phyloP scores from a whole-genome alignment of 345 rosid genomes.

The Draba incana region DNA sequence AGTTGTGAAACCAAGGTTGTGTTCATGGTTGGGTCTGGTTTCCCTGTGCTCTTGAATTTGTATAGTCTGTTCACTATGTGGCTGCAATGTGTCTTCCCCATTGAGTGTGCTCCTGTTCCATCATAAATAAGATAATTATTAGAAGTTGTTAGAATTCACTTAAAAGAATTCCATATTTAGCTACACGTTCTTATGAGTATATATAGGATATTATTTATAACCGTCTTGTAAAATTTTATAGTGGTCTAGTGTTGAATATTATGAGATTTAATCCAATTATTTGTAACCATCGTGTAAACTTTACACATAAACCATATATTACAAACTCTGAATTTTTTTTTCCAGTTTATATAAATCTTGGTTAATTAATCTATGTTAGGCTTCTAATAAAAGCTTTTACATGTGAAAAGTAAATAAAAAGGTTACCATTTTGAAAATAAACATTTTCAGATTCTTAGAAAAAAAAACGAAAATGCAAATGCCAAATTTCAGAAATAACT shows the following conservation, averaged over 20 bases:
- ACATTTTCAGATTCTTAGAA: background rate
- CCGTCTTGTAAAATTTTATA: background rate
- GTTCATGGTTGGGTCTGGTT: constrained; percentile 62
- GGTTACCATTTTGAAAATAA: background rate
- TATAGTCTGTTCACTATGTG: constrained; percentile 59
- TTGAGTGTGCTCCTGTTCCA: constrained; percentile 63
- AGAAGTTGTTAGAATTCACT: background rate
- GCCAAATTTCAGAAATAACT: background rate
- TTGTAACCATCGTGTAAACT: background rate
- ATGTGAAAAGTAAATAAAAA: background rate
- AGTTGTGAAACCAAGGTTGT: constrained; percentile 44
- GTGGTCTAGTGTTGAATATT: background rate
- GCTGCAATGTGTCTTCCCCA: constrained; percentile 61
- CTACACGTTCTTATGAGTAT: background rate
- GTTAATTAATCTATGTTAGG: no score
- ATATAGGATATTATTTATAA: background rate
- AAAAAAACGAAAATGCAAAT: background rate
- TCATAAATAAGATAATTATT: background rate
- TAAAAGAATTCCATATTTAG: background rate
- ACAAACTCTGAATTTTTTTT: no score
- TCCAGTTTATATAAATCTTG: background rate
- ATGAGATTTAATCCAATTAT: background rate
- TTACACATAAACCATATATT: background rate
- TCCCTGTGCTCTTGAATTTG: constrained; percentile 55
- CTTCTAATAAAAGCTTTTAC: background rate